Base-by-base conservation (phyloP, 768 basidiomycete genomes). In the Tephrocybe sp. region DNA sequence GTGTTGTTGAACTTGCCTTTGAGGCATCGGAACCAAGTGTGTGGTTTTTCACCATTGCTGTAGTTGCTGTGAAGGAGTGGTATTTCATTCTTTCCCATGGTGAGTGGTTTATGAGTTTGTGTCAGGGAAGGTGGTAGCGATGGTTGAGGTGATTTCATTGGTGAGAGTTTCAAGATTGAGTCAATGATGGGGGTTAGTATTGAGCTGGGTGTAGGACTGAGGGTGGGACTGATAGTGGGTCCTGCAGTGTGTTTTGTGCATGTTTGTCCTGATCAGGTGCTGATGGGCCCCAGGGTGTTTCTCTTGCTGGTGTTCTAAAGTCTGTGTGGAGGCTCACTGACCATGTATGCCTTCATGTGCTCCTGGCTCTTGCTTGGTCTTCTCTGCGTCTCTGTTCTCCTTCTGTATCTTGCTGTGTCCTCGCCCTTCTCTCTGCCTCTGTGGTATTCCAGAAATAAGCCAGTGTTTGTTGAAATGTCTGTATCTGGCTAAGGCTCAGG, bases 11-110 rank as follows among this genome's bases (percentile, higher is more conserved):
- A 47, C 4, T 25, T 3, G 34, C 35, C 46, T 13, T 47, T 35
- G 16, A 47, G 36, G 25, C 34, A 13, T n/a, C 46, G 37, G 24
- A 47, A 37, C 46, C 46, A 47, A 5, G 32, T 36, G 35, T 47
- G 46, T 19, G 46, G 46, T 24, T 16, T 24, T n/a, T 47, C 46
- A 2, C 9, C 22, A 6, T 11, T 13, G 9, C 27, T 37, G 46
- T 37, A 37, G 37, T 36, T 34, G 32, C 46, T 35, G 1, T 24
- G 32, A 35, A 47, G 38, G 25, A 47, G 28, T 9, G 30, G 19
- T 16, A 15, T 44, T 2, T 31, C 32, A 21, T 35, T 31, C 12
- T 44, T 44, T 1, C 30, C 31, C 43, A 44, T 44, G n/a, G n/a
- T n/a, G n/a, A n/a, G n/a, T n/a, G n/a, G n/a, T 30, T 30, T 30